phyloP scores from a whole-genome alignment of 495 filamentous ascomycete genomes.

The Achaetomiella virescens region DNA sequence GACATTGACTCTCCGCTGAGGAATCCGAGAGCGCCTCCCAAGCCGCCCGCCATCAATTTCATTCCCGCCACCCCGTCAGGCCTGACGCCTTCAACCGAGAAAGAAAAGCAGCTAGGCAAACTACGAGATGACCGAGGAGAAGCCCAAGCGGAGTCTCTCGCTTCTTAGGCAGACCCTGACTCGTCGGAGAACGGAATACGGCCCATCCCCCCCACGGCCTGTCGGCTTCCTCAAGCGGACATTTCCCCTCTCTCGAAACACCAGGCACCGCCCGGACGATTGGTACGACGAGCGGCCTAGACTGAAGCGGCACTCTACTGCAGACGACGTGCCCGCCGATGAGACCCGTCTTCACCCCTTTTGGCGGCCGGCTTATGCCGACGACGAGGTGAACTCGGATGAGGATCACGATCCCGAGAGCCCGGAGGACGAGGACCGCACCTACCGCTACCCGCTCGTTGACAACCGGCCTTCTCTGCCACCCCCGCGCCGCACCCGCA shows the following conservation, averaged over 20 bases:
- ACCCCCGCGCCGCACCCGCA: constrained; percentile 50
- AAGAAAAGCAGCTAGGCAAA: constrained; percentile 47
- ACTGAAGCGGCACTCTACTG: constrained; percentile 30
- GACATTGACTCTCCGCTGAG: constrained; percentile 62
- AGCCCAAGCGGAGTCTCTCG: constrained; percentile 42
- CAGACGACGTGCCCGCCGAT: constrained; percentile 39
- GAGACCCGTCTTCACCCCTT: constrained; percentile 65
- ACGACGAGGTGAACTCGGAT: constrained; percentile 41
- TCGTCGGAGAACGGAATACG: constrained; percentile 50
- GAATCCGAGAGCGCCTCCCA: constrained; percentile 64
- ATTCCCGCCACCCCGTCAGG: constrained; percentile 66
- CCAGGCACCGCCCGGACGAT: constrained; percentile 9
- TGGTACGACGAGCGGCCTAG: constrained; percentile 25
- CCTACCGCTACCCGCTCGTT: constrained; percentile 34
- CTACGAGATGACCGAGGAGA: constrained; percentile 35
- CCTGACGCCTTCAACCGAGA: constrained; percentile 48
- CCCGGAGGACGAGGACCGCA: constrained; percentile 24
- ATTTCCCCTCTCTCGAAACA: constrained; percentile 35
- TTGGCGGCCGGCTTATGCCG: constrained; percentile 74
- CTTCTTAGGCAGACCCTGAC: constrained; percentile 54
- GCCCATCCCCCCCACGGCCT: constrained; percentile 38
- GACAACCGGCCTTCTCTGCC: constrained; percentile 39
- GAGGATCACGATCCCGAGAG: constrained; percentile 39
- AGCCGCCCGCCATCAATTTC: constrained; percentile 59
- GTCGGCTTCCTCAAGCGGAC: constrained; percentile 36